Evolutionary conservation across 371 early-diverging fungal genomes (phyloP).

Genomic region (Mucor racemosus): DNA sequence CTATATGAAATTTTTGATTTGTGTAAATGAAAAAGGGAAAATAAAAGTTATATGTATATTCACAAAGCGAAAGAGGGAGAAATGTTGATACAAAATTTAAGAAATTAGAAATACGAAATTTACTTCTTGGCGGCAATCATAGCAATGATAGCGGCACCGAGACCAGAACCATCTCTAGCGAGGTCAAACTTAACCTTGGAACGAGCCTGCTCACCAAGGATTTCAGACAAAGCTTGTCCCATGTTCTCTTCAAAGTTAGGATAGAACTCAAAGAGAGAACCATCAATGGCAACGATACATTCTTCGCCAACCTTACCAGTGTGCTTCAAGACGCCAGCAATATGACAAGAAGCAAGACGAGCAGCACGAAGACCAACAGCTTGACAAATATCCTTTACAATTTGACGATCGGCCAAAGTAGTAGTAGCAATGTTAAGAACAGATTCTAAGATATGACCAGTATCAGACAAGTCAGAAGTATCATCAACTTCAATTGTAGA

Average conservation of each 20-base stretch:
- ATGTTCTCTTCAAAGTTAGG: slow-evolving; percentile 85
- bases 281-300: slow-evolving; percentile 74
- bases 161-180: slow-evolving; percentile 53
- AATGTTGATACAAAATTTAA: slow-evolving; percentile 4
- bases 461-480: slow-evolving; percentile 64
- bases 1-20: not conserved
- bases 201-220: slow-evolving; percentile 66
- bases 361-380: slow-evolving; percentile 90
- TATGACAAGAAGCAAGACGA: slow-evolving; percentile 79
- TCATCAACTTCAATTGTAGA: slow-evolving; percentile 86
- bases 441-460: slow-evolving; percentile 77
- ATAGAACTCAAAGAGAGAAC: slow-evolving; percentile 89
- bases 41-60: not conserved
- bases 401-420: slow-evolving; percentile 78
- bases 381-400: slow-evolving; percentile 78
- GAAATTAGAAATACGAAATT: not conserved
- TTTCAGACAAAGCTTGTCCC: slow-evolving; percentile 67
- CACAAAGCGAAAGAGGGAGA: not conserved
- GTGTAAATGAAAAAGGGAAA: not conserved
- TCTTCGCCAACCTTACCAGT: slow-evolving; percentile 59
- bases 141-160: slow-evolving; percentile 55
- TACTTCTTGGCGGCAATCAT: slow-evolving; percentile 45
- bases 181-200: slow-evolving; percentile 45
- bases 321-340: slow-evolving; percentile 78
- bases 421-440: slow-evolving; percentile 70